These are phyloP conservation scores for Metarhizium rileyi DNA, from an alignment of 2,329 filamentous ascomycete genomes.

Conservation along the genomic window DNA sequence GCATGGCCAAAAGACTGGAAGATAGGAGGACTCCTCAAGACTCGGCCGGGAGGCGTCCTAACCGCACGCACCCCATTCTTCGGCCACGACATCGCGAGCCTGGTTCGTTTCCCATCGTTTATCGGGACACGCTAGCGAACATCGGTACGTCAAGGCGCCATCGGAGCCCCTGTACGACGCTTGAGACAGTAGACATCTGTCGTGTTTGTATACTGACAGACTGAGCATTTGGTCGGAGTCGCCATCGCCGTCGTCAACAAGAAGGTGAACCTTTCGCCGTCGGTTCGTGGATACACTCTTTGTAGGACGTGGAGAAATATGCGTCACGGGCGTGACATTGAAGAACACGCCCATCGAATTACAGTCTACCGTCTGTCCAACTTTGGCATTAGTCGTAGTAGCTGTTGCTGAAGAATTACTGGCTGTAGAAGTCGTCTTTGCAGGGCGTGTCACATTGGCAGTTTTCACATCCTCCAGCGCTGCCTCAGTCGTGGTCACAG, in stretches of 20 bases:
- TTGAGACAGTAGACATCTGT: constrained; percentile 9
- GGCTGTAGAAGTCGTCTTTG: background rate
- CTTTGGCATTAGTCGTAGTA: background rate
- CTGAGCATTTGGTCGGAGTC: constrained; percentile 2
- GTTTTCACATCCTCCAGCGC: background rate
- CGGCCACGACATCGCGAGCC: constrained; percentile 1
- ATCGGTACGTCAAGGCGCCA: constrained; percentile 1
- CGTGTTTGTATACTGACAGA: constrained; percentile 6
- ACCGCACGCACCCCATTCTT: constrained; percentile 6
- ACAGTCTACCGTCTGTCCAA: constrained; percentile 2
- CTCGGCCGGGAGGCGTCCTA: background rate
- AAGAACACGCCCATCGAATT: background rate
- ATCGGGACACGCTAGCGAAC: constrained; percentile 5
- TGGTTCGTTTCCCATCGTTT: constrained; percentile 1
- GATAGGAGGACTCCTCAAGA: background rate
- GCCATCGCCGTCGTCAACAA: background rate
- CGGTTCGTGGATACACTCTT: background rate
- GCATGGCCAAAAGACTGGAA: no score
- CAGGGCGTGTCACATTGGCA: background rate
- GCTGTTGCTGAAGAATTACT: background rate
- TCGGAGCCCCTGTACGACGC: constrained; percentile 1
- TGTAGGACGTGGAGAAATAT: background rate
- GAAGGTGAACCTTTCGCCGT: background rate
- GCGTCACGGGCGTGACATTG: constrained; percentile 2
- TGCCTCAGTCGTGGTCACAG: background rate